These are phyloP conservation scores for Gelatoporia subvermispora DNA, from an alignment of 768 basidiomycete genomes.

Conservation along the genomic window DNA sequence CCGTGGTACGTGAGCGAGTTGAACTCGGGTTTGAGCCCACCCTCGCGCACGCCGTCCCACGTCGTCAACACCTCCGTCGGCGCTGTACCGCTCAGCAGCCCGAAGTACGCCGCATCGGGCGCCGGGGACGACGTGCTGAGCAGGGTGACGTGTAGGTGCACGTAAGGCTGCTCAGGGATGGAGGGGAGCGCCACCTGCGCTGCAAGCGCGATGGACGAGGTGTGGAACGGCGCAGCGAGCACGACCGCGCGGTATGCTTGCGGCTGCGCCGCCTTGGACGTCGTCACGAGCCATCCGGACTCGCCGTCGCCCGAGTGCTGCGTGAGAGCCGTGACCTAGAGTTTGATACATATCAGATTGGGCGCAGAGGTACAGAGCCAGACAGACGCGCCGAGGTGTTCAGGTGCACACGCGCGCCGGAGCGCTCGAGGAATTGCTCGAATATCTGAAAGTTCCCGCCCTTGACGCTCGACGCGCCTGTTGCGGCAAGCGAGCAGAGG, in stretches of 20 bases:
- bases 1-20: conserved; percentile 84
- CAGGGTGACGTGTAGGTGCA: conserved; percentile 84
- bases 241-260: conserved; percentile 68
- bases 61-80: conserved; percentile 75
- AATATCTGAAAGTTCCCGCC: conserved; percentile 88
- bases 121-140: conserved; percentile 69
- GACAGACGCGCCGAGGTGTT: conserved; percentile 53
- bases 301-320: conserved; percentile 34
- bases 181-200: conserved; percentile 39
- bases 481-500: conserved; percentile 64
- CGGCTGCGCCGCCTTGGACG: conserved; percentile 23
- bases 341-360: conserved; percentile 4
- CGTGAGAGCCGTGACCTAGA: conserved; percentile 50
- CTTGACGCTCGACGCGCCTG: conserved; percentile 56
- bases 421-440: conserved; percentile 68
- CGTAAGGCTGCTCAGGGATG: conserved; percentile 70
- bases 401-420: conserved; percentile 64
- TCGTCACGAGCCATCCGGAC: conserved; percentile 49
- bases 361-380: neutral
- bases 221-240: conserved; percentile 83
- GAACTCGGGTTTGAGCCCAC: conserved; percentile 59
- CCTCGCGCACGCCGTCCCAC: conserved; percentile 49
- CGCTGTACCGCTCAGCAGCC: conserved; percentile 38
- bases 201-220: conserved; percentile 52
- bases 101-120: conserved; percentile 68